phyloP scores from a whole-genome alignment of 2,329 filamentous ascomycete species.

The Nannizziopsis arthrosporioides region DNA sequence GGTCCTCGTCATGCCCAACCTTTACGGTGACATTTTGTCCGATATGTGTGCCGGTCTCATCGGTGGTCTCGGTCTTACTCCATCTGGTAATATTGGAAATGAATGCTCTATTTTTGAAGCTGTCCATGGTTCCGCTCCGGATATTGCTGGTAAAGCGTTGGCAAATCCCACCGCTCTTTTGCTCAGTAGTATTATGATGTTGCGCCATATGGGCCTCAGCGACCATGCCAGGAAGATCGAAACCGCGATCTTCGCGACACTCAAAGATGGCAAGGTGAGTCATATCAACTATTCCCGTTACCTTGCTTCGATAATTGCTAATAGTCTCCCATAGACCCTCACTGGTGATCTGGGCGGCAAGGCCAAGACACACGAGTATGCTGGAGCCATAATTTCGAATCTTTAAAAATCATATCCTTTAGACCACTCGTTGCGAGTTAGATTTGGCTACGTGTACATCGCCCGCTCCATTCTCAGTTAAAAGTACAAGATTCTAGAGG shows the following conservation, averaged over 20 bases:
- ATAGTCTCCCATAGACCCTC: slow-evolving; percentile 44
- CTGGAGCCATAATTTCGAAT: slow-evolving; percentile 71
- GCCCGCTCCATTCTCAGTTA: slow-evolving; percentile 22
- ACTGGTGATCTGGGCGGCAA: slow-evolving; percentile 95
- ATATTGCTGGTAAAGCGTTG: slow-evolving; percentile 90
- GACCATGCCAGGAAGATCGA: slow-evolving; percentile 80
- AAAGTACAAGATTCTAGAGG: slow-evolving; percentile 6
- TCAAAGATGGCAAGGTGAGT: slow-evolving; percentile 81
- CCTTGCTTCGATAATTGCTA: slow-evolving; percentile 5
- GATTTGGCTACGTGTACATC: background rate
- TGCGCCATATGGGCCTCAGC: slow-evolving; percentile 90
- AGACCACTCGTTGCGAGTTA: background rate
- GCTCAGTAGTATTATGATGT: slow-evolving; percentile 97
- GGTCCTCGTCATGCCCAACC: slow-evolving; percentile 93
- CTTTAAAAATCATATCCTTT: slow-evolving; percentile 30
- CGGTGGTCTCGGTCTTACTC: slow-evolving; percentile 90
- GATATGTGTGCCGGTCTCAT: slow-evolving; percentile 99
- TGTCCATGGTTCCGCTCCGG: slow-evolving; percentile 91
- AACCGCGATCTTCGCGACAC: slow-evolving; percentile 85
- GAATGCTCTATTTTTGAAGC: slow-evolving; percentile 99
- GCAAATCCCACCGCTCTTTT: slow-evolving; percentile 96
- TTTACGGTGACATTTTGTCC: slow-evolving; percentile 98
- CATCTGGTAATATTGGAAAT: slow-evolving; percentile 96
- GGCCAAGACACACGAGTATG: slow-evolving; percentile 91
- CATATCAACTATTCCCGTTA: background rate